Conservation (phyloP, 2,329 filamentous ascomycete species). For the Fusarium veterinarium region DNA sequence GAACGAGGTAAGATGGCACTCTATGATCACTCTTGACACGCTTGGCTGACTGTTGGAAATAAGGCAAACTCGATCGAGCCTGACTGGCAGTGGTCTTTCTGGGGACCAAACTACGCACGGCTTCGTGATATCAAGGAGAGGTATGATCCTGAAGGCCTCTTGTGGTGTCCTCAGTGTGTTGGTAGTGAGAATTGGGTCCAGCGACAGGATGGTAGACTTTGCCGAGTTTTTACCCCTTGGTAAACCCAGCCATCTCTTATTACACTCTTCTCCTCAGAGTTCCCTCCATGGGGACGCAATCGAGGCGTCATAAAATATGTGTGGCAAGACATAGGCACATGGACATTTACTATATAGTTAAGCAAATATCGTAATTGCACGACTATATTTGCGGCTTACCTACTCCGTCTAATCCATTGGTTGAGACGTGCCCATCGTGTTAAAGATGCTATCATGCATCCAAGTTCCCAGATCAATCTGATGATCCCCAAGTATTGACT, state of each 20-base stretch:
- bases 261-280: not conserved
- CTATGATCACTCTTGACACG: accelerated
- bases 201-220: not conserved
- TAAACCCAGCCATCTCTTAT: not conserved
- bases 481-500: not conserved
- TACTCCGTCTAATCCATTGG: not conserved
- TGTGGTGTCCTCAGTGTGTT: conserved; percentile 6
- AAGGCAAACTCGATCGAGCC: not conserved
- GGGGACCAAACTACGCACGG: not conserved
- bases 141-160: not conserved
- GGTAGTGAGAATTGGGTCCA: conserved; percentile 8
- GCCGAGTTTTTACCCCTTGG: not conserved
- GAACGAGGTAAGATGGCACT: not conserved
- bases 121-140: not conserved
- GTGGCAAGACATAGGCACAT: not conserved
- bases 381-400: too few relatives aligned
- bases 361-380: too few relatives aligned
- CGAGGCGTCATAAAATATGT: too few relatives aligned
- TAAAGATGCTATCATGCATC: conserved; percentile 3
- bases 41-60: not conserved
- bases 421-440: not conserved
- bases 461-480: not conserved
- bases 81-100: conserved; percentile 6
- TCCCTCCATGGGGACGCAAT: too few relatives aligned
- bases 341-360: not conserved